Base-by-base conservation (phyloP, 352 stramenopile species). In the Pseudoperonospora humuli region DNA sequence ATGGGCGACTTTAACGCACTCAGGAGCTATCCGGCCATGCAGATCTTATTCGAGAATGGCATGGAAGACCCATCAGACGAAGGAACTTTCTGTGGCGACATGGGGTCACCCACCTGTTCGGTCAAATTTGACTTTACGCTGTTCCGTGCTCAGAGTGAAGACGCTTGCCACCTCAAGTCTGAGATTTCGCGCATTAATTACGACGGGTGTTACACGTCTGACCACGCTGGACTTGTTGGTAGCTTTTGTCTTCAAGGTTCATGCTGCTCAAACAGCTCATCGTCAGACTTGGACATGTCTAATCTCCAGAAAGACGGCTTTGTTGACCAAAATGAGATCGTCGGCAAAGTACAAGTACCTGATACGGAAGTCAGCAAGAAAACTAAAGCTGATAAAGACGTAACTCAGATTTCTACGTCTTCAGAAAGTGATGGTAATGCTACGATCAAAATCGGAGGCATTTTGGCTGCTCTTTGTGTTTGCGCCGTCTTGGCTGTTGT, bases 41-140 rank as follows among this genome's bases (percentile, higher is more conserved):
- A 79, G 29, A 64, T 73, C 36, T 36, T 90, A 28, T 65, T 81
- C 21, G 57, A 48, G 0, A 68, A 69, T 45, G 45, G 71, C 47
- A 55, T 78, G 56, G 17, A 51, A 3, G 77, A 90, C n/a, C 57
- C 64, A 2, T 74, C 57, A 0, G 42, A 59, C 15, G 70, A 86
- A 14, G 50, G 45, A 11, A 89, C 77, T 8, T 89, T 81, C 49
- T 89, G 74, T 18, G 74, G 72, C 3, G 56, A 86, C 48, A 84
- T 84, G 70, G 27, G 83, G 15, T 72, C 59, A 1, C 15, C 50
- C 3, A 72, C 64, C 10, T 89, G 76, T 49, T 54, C 61, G 20
- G 70, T 77, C 34, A 86, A 89, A 49, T 89, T 79, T 31, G 76
- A 89, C 54, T 89, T 78, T 45, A 77, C 61, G 3, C 25, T 84